Conservation (phyloP, 768 basidiomycete species). For the Leccinum ochraceum region DNA sequence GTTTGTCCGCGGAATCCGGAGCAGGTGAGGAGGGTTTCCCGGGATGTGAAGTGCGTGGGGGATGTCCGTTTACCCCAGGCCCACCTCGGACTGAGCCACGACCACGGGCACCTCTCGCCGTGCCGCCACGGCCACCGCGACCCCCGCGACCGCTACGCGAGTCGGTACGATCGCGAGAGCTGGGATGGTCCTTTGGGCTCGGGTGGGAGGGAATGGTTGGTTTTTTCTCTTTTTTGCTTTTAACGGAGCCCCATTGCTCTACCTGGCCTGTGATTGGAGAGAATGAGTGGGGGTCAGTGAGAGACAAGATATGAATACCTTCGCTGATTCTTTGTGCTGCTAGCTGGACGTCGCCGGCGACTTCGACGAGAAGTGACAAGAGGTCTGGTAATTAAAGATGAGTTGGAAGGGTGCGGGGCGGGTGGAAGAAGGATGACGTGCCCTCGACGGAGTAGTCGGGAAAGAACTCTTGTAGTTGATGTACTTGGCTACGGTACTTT, state of each 20-base stretch:
- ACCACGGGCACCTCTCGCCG: slow-evolving; percentile 48
- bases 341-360: slow-evolving; percentile 64
- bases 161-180: slow-evolving; percentile 36
- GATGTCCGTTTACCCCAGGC: slow-evolving; percentile 35
- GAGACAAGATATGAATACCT: slow-evolving; percentile 41
- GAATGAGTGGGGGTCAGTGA: slow-evolving; percentile 9
- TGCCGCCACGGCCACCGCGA: slow-evolving; percentile 58
- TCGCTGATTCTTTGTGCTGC: slow-evolving; percentile 77
- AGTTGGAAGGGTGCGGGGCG: slow-evolving; percentile 23
- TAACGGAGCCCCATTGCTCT: slow-evolving; percentile 82
- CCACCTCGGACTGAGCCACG: slow-evolving; percentile 42
- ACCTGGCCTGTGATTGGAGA: slow-evolving; percentile 53
- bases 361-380: slow-evolving; percentile 65
- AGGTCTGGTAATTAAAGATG: slow-evolving; percentile 48
- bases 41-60: slow-evolving; percentile 26
- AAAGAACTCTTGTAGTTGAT: slow-evolving; percentile 70
- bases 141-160: slow-evolving; percentile 64
- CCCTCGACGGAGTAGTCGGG: slow-evolving; percentile 72
- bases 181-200: slow-evolving; percentile 47
- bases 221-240: slow-evolving; percentile 90
- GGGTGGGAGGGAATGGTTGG: slow-evolving; percentile 38
- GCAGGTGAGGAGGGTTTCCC: slow-evolving; percentile 33
- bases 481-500: slow-evolving; percentile 55
- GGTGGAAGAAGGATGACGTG: slow-evolving; percentile 28
- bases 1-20: slow-evolving; percentile 35